Percentiles rank a stretch among this genome's conserved stretches.
Evolutionary conservation across 2,329 filamentous ascomycete genomes (phyloP).

Genomic region (Ceratocystis alfenasii): DNA sequence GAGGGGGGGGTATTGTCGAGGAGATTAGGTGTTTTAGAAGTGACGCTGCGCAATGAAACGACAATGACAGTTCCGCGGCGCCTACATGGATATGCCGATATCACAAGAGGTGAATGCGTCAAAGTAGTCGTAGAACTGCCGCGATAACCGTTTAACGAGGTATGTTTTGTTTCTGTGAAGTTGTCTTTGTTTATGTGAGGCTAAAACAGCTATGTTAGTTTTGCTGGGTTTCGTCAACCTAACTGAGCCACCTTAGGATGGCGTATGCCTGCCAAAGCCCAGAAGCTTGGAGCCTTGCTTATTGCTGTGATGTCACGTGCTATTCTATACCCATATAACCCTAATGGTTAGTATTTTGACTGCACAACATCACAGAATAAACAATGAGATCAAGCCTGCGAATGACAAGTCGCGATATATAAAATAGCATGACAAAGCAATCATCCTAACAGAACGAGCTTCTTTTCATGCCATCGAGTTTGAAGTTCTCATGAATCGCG

Average conservation of each 20-base stretch:
- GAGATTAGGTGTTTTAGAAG: not conserved
- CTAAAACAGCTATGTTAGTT: too few species aligned
- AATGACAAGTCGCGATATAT: too few species aligned
- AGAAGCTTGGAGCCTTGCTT: not conserved
- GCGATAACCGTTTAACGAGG: not conserved
- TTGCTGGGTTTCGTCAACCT: constrained; percentile 1
- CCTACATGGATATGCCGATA: not conserved
- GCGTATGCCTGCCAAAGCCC: not conserved
- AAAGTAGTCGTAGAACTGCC: not conserved
- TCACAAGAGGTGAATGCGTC: not conserved
- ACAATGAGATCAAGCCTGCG: too few species aligned
- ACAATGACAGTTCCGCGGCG: not conserved
- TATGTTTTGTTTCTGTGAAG: too few species aligned
- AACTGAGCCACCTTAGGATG: not conserved
- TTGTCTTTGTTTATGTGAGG: too few species aligned
- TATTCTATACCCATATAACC: not conserved
- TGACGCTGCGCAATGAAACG: not conserved
- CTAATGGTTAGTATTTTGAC: not conserved
- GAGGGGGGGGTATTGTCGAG: not conserved
- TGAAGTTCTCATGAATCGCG: too few species aligned
- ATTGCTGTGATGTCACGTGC: not conserved
- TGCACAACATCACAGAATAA: not conserved
- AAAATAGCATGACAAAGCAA: too few species aligned
- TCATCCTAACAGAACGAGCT: too few species aligned
- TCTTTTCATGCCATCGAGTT: too few species aligned